Base-by-base conservation (phyloP, 1,139 yeast genomes). In the Suhomyces terraborum region DNA sequence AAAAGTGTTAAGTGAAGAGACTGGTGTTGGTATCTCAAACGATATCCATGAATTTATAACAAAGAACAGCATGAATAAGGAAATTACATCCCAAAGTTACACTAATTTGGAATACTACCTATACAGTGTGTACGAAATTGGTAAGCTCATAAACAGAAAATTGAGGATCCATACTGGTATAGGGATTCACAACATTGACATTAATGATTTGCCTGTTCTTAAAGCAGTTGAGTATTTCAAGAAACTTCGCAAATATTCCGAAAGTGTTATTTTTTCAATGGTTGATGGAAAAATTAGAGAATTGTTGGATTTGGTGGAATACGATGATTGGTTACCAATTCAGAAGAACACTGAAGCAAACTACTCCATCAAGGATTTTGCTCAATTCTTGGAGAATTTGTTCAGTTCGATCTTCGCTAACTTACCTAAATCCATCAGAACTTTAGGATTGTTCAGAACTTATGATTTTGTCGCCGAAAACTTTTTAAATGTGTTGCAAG, bases 71-170 rank as follows among this genome's bases (percentile, higher is more conserved):
- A 80, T 84, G 21, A 85, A 89, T 46, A 86, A 95, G 59, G 98
- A 93, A 62, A 89, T 89, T 50, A 79, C 89, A 32, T 87, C 96
- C 0, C 98, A 93, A 64, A 88, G 88, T 51, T 73, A 87, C 51
- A 84, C 94, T 44, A 89, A 93, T 59, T 69, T 91, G 54, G 97
- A 93, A 55, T 88, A 88, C 62, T 91, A 91, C 60, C 75, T 85
- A 45, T 68, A 70, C 61, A 78, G 84, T 47, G 73, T 80, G 42
- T 69, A 75, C 47, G 84, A 81, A 56, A 67, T 82, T 41, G 82
- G 82, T 6, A 68, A 66, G 35, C 53, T 73, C 46, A 62, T 73
- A 23, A 73, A 73, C 46, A 55, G 66, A 27, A 62, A 67, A 36
- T 64, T 75, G 41, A 58, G 73, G 39, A 62, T 84, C 19, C 73